A percentile compares a stretch with the other conserved stretches of the same genome.
Evolutionary conservation across 2,329 filamentous ascomycete species (phyloP).

Genomic region (Epichloe sibirici): DNA sequence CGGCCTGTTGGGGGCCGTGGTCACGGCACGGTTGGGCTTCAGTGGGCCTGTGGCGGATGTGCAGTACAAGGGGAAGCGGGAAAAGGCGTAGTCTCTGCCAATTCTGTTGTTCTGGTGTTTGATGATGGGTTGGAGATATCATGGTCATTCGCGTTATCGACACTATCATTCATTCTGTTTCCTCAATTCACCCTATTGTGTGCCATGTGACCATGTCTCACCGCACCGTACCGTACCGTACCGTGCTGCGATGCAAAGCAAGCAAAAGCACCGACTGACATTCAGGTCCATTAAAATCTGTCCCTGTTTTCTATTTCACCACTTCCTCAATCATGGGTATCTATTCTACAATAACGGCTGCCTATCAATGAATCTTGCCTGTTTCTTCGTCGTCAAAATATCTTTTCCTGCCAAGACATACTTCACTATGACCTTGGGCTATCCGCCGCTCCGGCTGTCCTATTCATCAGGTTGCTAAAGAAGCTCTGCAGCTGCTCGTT

Average conservation of each 20-base stretch:
- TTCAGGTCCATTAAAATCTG: too few relatives aligned
- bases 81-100: conserved; percentile 5
- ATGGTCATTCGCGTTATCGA: background rate
- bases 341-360: conserved; percentile 24
- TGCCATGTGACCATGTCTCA: too few relatives aligned
- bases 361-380: background rate
- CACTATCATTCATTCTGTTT: background rate
- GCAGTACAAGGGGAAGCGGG: conserved; percentile 11
- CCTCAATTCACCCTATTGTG: too few relatives aligned
- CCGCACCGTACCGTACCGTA: too few relatives aligned
- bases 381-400: background rate
- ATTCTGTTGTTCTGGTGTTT: too few relatives aligned
- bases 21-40: conserved; percentile 60
- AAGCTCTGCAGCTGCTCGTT: conserved; percentile 48
- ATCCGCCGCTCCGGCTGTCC: conserved; percentile 24
- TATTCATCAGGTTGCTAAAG: conserved; percentile 48
- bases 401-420: too few relatives aligned
- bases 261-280: too few relatives aligned
- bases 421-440: conserved; percentile 8
- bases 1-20: conserved; percentile 63
- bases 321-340: conserved; percentile 24
- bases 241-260: too few relatives aligned
- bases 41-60: conserved; percentile 23
- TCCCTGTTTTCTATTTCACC: too few relatives aligned
- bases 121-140: too few relatives aligned